Conservation (phyloP, 2,329 filamentous ascomycete species). For the Colletotrichum tofieldiae region DNA sequence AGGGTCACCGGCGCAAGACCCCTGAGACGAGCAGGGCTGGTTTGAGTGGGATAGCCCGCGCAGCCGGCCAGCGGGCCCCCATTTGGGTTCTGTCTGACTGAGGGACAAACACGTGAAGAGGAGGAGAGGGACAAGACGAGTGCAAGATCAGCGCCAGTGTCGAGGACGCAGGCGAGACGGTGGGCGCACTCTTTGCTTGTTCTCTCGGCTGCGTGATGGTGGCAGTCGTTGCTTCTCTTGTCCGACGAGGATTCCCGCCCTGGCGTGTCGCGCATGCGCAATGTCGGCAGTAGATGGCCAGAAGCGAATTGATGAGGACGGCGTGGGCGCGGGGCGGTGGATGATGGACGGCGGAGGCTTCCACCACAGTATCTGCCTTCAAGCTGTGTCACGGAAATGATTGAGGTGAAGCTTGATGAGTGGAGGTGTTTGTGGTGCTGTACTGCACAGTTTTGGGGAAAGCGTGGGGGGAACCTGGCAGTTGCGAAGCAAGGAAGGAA, state of each 20-base stretch:
- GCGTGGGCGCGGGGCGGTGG: neutral
- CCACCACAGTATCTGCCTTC: conserved; percentile 14
- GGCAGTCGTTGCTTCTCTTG: neutral
- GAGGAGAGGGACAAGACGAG: conserved; percentile 16
- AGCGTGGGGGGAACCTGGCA: conserved; percentile 39
- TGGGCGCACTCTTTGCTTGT: conserved; percentile 4
- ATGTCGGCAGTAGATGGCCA: neutral
- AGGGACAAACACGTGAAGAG: conserved; percentile 37
- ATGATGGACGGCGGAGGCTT: neutral
- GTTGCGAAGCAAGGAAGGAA: conserved; percentile 18
- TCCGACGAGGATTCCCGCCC: neutral
- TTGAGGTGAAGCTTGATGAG: conserved; percentile 38
- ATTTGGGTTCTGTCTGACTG: conserved; percentile 12
- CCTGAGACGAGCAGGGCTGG: conserved; percentile 29
- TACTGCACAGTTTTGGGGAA: conserved; percentile 6
- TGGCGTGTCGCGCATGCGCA: neutral
- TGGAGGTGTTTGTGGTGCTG: conserved; percentile 3
- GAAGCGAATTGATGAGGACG: neutral
- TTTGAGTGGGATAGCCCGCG: conserved; percentile 22
- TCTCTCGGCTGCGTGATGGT: neutral
- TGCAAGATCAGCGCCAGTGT: conserved; percentile 21
- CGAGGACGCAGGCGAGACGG: neutral
- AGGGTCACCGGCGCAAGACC: conserved; percentile 27
- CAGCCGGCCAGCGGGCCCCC: conserved; percentile 1
- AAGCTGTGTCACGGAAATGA: conserved; percentile 36